Conservation (phyloP, 177 flowering plant genomes). For the Vitis hybrid region DNA sequence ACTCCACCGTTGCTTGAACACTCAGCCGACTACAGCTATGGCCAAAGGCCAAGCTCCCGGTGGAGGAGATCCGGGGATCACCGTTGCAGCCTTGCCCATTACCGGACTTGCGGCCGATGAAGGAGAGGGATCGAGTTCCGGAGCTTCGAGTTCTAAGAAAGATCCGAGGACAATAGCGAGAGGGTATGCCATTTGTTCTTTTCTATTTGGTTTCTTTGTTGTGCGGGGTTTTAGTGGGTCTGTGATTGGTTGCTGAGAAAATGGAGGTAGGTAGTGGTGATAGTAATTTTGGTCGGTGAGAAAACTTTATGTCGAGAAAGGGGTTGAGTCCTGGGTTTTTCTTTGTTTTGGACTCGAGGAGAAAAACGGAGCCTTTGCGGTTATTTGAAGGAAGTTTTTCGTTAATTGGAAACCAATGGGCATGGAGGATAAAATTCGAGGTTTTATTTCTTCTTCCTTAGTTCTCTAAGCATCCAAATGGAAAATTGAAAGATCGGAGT, state of each 20-base stretch:
- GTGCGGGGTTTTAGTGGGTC: not conserved
- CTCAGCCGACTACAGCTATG: no score
- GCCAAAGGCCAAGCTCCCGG: no score
- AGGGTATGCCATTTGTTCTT: slow-evolving; percentile 14
- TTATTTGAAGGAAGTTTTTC: not conserved
- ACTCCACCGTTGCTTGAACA: no score
- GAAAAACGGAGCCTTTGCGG: not conserved
- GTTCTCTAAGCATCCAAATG: not conserved
- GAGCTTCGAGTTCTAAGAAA: slow-evolving; percentile 9
- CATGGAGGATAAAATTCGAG: not conserved
- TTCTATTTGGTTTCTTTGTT: not conserved
- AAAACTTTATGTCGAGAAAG: not conserved
- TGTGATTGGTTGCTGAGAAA: slow-evolving; percentile 3
- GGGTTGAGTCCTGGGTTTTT: not conserved
- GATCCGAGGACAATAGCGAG: slow-evolving; percentile 42
- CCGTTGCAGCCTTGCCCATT: not conserved
- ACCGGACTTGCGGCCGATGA: not conserved
- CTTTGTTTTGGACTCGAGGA: not conserved
- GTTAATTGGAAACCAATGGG: not conserved
- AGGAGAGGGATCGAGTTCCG: not conserved
- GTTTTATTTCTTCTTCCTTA: not conserved
- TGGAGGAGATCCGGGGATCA: no score
- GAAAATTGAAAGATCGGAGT: not conserved
- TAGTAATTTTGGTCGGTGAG: not conserved
- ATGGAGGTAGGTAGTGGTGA: not conserved